Conservation (phyloP, 2,329 filamentous ascomycete genomes). For the Neophaeococcomyces aloes region DNA sequence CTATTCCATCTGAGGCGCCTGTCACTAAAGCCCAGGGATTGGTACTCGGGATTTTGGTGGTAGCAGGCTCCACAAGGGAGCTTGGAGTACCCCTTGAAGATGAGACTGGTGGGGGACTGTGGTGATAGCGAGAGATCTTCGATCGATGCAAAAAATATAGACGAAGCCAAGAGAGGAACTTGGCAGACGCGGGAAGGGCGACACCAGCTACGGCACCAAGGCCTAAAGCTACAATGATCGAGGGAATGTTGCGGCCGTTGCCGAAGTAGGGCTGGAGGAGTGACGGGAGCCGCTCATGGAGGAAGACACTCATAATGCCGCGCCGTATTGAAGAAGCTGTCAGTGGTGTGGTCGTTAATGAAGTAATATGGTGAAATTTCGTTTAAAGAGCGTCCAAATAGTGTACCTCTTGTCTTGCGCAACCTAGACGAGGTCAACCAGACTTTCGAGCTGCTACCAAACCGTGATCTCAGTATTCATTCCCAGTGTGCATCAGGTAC, state of each 20-base stretch:
- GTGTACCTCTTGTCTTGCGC: no score
- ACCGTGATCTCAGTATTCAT: no score
- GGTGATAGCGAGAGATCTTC: conserved; percentile 1
- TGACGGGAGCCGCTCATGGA: not conserved
- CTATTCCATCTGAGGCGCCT: conserved; percentile 47
- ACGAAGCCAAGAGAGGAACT: not conserved
- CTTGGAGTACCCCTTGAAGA: not conserved
- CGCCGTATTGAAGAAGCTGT: no score
- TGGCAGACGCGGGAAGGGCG: not conserved
- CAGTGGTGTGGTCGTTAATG: no score
- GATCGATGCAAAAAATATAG: conserved; percentile 2
- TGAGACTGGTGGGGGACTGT: not conserved
- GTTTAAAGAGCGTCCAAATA: no score
- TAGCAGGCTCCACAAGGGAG: not conserved
- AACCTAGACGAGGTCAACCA: no score
- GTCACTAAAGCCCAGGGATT: conserved; percentile 41
- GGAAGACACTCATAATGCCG: no score
- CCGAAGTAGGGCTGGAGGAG: not conserved
- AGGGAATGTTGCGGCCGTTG: not conserved
- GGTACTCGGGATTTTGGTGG: not conserved
- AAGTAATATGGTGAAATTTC: no score
- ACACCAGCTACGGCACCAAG: not conserved
- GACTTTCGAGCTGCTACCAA: no score
- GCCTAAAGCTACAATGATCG: not conserved
- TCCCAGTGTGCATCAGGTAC: no score